phyloP scores from a whole-genome alignment of 208 protist species.

The Porcisia deanei region DNA sequence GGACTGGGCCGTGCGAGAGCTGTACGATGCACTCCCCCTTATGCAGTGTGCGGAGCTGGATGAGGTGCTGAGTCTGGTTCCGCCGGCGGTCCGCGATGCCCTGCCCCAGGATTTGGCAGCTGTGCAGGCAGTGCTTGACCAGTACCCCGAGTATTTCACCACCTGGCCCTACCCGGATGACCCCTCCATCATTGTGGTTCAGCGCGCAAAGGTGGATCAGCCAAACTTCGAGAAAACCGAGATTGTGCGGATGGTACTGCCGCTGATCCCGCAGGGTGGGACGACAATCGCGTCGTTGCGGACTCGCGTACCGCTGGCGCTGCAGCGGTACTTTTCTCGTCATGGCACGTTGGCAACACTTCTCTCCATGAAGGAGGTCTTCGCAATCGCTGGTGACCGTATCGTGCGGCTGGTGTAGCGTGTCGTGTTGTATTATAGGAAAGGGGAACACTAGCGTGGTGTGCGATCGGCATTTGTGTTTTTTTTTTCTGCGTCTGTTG shows the following conservation, averaged over 20 bases:
- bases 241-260: slow-evolving; percentile 60
- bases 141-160: slow-evolving; percentile 73
- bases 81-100: slow-evolving; percentile 58
- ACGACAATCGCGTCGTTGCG: slow-evolving; percentile 49
- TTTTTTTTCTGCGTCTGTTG: neutral
- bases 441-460: neutral
- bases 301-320: slow-evolving; percentile 62
- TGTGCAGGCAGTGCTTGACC: slow-evolving; percentile 43
- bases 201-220: slow-evolving; percentile 72
- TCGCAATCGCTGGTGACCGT: slow-evolving; percentile 64
- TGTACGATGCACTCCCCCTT: slow-evolving; percentile 89
- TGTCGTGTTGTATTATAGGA: neutral
- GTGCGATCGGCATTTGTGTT: neutral
- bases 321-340: slow-evolving; percentile 81
- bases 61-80: slow-evolving; percentile 77
- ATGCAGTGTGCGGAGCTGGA: slow-evolving; percentile 78
- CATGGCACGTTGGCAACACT: slow-evolving; percentile 70
- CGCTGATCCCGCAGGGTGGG: slow-evolving; percentile 72
- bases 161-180: slow-evolving; percentile 82
- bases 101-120: slow-evolving; percentile 48
- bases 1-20: slow-evolving; percentile 74
- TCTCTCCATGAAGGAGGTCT: slow-evolving; percentile 55
- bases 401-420: slow-evolving; percentile 62
- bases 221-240: slow-evolving; percentile 51
- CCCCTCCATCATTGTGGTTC: slow-evolving; percentile 57